Evolutionary conservation across 148 eudicot species (phyloP).

Genomic region (Amaranthus hypochondriacus): DNA sequence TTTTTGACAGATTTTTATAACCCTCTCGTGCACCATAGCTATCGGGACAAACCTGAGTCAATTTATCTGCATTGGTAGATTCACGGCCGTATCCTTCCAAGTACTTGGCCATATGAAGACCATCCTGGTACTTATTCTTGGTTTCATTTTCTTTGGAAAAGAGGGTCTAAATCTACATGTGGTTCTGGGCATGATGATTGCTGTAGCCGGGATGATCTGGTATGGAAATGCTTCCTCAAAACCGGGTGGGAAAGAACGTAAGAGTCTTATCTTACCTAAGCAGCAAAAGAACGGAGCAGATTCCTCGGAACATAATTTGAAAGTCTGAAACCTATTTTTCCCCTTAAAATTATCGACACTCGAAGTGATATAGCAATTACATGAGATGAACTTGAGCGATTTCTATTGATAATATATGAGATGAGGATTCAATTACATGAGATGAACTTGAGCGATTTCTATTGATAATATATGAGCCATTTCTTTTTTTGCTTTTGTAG

Average conservation of each 20-base stretch:
- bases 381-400: conserved; percentile 13
- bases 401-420: conserved; percentile 20
- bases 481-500: conserved; percentile 2
- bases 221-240: conserved; percentile 85
- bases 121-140: conserved; percentile 83
- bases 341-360: conserved; percentile 6
- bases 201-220: conserved; percentile 86
- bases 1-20: conserved; percentile 50
- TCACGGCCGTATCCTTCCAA: conserved; percentile 90
- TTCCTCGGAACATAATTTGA: conserved; percentile 56
- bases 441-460: conserved; percentile 18
- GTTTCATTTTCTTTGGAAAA: conserved; percentile 78
- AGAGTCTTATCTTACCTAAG: conserved; percentile 50
- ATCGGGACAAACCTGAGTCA: conserved; percentile 93
- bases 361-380: conserved; percentile 27
- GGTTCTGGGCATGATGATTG: conserved; percentile 81
- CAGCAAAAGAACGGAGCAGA: conserved; percentile 61
- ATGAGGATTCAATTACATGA: conserved; percentile 20
- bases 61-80: conserved; percentile 93
- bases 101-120: conserved; percentile 98
- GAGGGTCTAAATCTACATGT: conserved; percentile 90
- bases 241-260: conserved; percentile 89
- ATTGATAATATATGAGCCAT: conserved; percentile 11
- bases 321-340: conserved; percentile 36
- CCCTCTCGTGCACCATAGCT: conserved; percentile 82